Evolutionary conservation across 2,329 filamentous ascomycete species (phyloP).

Genomic region (Bipolaris oryzae): DNA sequence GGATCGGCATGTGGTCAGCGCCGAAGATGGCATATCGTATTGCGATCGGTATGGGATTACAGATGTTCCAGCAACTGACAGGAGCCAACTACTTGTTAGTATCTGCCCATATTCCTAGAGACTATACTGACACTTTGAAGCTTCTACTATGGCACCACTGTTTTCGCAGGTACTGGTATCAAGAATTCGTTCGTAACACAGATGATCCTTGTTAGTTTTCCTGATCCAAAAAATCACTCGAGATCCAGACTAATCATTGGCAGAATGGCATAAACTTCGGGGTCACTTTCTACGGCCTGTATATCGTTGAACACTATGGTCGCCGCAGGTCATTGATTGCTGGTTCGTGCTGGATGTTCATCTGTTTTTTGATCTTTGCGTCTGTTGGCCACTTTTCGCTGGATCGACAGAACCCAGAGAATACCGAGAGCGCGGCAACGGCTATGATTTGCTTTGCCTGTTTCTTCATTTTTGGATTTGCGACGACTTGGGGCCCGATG

Average conservation of each 20-base stretch:
- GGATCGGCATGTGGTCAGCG: constrained; percentile 65
- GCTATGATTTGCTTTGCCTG: constrained; percentile 71
- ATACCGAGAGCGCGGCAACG: constrained; percentile 47
- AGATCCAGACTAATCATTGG: constrained; percentile 1
- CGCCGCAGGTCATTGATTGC: constrained; percentile 53
- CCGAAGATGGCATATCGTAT: constrained; percentile 71
- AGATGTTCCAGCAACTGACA: constrained; percentile 70
- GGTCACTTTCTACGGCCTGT: constrained; percentile 53
- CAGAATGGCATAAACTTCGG: constrained; percentile 54
- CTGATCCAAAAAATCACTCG: too few species aligned
- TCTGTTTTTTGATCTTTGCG: constrained; percentile 63
- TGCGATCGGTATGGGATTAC: constrained; percentile 64
- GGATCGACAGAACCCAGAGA: constrained; percentile 38
- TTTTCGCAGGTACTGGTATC: constrained; percentile 51
- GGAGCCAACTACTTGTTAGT: constrained; percentile 55
- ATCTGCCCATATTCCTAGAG: too few species aligned
- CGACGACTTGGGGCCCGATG: constrained; percentile 71
- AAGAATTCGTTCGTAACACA: constrained; percentile 52
- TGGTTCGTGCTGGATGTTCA: constrained; percentile 55
- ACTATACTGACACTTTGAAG: background rate
- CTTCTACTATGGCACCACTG: constrained; percentile 59
- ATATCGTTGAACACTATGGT: constrained; percentile 54
- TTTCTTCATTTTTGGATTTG: constrained; percentile 69
- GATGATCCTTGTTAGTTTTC: constrained; percentile 52
- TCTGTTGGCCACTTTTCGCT: constrained; percentile 53